Base-by-base conservation (phyloP, 495 filamentous ascomycete genomes). In the Penicillium lividum region DNA sequence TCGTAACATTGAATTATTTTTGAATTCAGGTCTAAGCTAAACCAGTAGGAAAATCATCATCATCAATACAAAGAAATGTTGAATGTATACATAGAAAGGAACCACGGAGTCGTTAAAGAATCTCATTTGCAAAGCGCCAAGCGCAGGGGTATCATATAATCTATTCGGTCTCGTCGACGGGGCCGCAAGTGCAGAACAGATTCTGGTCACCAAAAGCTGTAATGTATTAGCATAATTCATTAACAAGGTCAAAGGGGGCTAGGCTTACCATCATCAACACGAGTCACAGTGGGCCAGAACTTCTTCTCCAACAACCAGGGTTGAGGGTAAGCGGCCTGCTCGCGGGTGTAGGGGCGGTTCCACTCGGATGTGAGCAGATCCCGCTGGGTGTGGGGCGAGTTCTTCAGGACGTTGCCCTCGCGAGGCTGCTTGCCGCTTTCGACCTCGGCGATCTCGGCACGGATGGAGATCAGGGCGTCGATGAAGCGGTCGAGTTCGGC, bases 401-500 rank as follows among this genome's bases (percentile, higher is more conserved):
- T 92, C 80, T 94, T 96, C 54, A 98, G 77, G 45, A 98, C 88
- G 70, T 98, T 98, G n/a, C 83, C 83, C 54, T 92, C 85, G 48
- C 84, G 83, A 0, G 92, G 90, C 68, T 84, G 82, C 63, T 84
- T 80, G 48, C 95, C 93, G 59, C 86, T 83, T 75, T 98, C 94
- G 42, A 98, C 79, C 34, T 86, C 89, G 36, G 82, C 80, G 62
- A 98, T 97, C 75, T 98, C 94, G 46, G 80, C 69, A 34, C 95
- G 86, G 69, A 98, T 98, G 55, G 84, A 84, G 62, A 98, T 92
- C 28, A 98, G 79, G 3, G 95, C 92, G 58, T 97, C 88, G 60
- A 92, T 91, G 80, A 97, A 98, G 6, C 94, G 87, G 73, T 98
- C 95, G 2, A 98, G 83, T 77, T 98, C 94, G 59, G 89, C 89